Evolutionary conservation across 2,329 filamentous ascomycete genomes (phyloP).

Genomic region (Hypomyces perniciosus): DNA sequence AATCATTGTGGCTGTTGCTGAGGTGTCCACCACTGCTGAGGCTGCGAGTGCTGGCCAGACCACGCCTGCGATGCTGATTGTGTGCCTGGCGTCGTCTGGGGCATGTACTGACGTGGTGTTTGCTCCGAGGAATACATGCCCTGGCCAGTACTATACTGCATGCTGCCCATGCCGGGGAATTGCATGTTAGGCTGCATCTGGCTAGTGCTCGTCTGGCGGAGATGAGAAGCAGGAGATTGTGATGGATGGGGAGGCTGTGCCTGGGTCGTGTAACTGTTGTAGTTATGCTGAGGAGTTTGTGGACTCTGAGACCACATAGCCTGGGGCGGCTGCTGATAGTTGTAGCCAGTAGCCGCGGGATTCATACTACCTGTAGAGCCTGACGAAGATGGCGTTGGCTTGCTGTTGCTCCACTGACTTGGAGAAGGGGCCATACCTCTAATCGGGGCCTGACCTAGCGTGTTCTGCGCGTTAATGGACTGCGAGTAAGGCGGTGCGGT

Average conservation of each 20-base stretch:
- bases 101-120: slow-evolving; percentile 62
- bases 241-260: slow-evolving; percentile 45
- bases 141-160: slow-evolving; percentile 52
- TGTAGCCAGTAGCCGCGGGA: slow-evolving; percentile 52
- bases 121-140: slow-evolving; percentile 57
- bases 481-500: slow-evolving; percentile 62
- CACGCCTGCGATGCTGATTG: slow-evolving; percentile 47
- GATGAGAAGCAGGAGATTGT: slow-evolving; percentile 53
- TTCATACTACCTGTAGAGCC: slow-evolving; percentile 47
- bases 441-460: slow-evolving; percentile 66
- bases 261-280: slow-evolving; percentile 48
- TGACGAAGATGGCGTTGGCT: slow-evolving; percentile 55
- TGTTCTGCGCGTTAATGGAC: slow-evolving; percentile 63
- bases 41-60: slow-evolving; percentile 57
- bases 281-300: slow-evolving; percentile 53
- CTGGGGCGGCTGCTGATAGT: slow-evolving; percentile 57
- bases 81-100: slow-evolving; percentile 48
- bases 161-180: slow-evolving; percentile 57
- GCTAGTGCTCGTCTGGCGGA: slow-evolving; percentile 50
- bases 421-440: slow-evolving; percentile 54
- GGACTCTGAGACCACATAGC: slow-evolving; percentile 61
- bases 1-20: slow-evolving; percentile 41
- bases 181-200: slow-evolving; percentile 56
- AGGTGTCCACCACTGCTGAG: slow-evolving; percentile 52
- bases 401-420: slow-evolving; percentile 54